phyloP scores from a whole-genome alignment of 139 green algal genomes.

The Auxenochlorella pyrenoidosa region DNA sequence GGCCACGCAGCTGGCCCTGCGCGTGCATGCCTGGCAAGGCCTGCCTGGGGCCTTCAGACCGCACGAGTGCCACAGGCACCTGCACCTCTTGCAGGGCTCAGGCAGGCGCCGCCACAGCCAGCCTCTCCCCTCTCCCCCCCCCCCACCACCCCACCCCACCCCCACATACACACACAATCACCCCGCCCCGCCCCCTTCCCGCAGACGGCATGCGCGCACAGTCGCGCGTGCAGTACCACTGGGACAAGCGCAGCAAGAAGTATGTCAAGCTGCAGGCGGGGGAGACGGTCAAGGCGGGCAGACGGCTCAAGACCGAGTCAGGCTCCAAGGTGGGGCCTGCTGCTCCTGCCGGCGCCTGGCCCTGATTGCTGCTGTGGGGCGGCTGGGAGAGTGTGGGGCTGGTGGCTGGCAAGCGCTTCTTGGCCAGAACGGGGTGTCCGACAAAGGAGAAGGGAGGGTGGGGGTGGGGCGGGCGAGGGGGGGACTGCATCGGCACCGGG shows the following conservation, averaged over 20 bases:
- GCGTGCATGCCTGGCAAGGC: too few relatives aligned
- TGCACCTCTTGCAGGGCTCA: too few relatives aligned
- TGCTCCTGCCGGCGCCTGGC: constrained; percentile 1
- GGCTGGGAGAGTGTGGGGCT: not conserved
- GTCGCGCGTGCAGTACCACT: constrained; percentile 67
- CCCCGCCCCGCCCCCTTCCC: not conserved
- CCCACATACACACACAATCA: too few relatives aligned
- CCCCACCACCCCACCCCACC: not conserved
- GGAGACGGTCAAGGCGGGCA: constrained; percentile 58
- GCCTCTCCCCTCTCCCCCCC: not conserved
- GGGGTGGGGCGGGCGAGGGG: too few relatives aligned
- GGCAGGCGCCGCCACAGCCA: not conserved
- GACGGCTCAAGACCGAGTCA: constrained; percentile 44
- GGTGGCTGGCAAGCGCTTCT: not conserved
- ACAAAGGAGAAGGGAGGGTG: too few relatives aligned
- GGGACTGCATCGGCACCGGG: too few relatives aligned
- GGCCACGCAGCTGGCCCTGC: too few relatives aligned
- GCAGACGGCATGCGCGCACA: constrained; percentile 60
- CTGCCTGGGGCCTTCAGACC: too few relatives aligned
- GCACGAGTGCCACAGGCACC: too few relatives aligned
- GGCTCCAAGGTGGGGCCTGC: constrained; percentile 22
- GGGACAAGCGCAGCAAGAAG: constrained; percentile 80
- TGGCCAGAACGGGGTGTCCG: too few relatives aligned
- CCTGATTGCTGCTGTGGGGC: constrained; percentile 1
- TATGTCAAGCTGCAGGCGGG: constrained; percentile 78